Percentiles rank a stretch among this genome's conserved stretches.
Conservation (phyloP, 75 land plant species). For the Sequoiadendron giganteum region DNA sequence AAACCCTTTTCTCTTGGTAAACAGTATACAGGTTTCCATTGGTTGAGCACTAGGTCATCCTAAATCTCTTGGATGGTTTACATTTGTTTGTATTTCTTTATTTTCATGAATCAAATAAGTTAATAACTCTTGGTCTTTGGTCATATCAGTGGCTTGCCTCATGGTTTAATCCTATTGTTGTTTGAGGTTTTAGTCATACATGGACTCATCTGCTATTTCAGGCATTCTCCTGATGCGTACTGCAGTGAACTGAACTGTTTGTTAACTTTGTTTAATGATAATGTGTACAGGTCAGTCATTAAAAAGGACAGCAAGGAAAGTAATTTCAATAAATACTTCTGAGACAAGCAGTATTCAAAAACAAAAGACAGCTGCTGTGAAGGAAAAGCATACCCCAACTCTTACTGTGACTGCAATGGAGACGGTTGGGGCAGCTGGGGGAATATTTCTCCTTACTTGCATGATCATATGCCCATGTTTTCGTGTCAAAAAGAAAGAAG, state of each 20-base stretch:
- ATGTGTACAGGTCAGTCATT: conserved; percentile 4
- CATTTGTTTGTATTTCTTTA: not conserved
- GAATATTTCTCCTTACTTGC: not conserved
- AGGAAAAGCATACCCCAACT: conserved; percentile 5
- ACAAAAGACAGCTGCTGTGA: not conserved
- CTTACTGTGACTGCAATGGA: not conserved
- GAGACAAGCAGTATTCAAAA: not conserved
- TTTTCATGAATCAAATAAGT: not conserved
- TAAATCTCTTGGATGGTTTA: not conserved
- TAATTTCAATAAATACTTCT: not conserved
- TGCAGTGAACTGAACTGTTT: not conserved
- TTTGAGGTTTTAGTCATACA: not conserved
- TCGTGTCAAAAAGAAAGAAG: conserved; percentile 13
- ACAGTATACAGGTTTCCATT: not conserved
- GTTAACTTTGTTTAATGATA: not conserved
- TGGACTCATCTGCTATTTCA: not conserved
- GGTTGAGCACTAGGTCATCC: not conserved
- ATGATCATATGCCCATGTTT: conserved; percentile 10
- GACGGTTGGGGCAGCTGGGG: not conserved
- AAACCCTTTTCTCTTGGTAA: no score
- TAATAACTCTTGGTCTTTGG: not conserved
- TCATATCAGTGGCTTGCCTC: not conserved
- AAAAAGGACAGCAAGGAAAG: not conserved
- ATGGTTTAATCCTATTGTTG: not conserved
- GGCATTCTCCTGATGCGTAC: not conserved